Conservation (phyloP, 371 early-diverging fungal genomes). For the Mortierella sp. region DNA sequence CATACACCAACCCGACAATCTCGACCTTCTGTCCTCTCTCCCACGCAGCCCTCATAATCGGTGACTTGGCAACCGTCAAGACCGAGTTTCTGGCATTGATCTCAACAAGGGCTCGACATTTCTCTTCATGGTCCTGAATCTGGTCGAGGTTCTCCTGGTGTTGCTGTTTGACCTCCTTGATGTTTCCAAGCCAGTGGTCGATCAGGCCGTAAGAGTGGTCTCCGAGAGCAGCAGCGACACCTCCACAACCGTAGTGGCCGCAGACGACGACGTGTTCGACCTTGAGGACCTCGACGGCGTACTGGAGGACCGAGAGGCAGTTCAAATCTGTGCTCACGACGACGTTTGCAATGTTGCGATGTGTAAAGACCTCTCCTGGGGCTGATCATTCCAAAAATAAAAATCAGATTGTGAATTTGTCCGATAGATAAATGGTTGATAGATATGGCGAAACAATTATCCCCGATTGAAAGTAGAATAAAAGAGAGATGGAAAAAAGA, state of each 20-base stretch:
- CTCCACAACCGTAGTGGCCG: constrained; percentile 94
- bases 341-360: constrained; percentile 97
- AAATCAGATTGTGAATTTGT: constrained; percentile 10
- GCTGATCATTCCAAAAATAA: constrained; percentile 31
- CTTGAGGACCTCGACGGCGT: constrained; percentile 91
- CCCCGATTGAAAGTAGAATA: not conserved
- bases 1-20: constrained; percentile 90
- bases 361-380: constrained; percentile 94
- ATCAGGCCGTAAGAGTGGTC: constrained; percentile 79
- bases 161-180: constrained; percentile 81
- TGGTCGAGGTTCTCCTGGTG: constrained; percentile 66
- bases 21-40: constrained; percentile 77
- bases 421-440: not conserved
- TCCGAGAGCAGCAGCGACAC: constrained; percentile 81
- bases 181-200: constrained; percentile 87
- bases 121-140: constrained; percentile 58
- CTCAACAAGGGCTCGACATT: constrained; percentile 71
- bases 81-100: constrained; percentile 86
- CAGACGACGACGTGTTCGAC: constrained; percentile 95
- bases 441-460: not conserved
- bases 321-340: constrained; percentile 84
- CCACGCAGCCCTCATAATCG: constrained; percentile 91
- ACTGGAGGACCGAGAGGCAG: constrained; percentile 90
- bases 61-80: constrained; percentile 77
- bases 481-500: not conserved